Evolutionary conservation across 139 green algal species (phyloP), one percentile per base, ranked within the genome.

Genomic region (Mychonastes homosphaera): DNA sequence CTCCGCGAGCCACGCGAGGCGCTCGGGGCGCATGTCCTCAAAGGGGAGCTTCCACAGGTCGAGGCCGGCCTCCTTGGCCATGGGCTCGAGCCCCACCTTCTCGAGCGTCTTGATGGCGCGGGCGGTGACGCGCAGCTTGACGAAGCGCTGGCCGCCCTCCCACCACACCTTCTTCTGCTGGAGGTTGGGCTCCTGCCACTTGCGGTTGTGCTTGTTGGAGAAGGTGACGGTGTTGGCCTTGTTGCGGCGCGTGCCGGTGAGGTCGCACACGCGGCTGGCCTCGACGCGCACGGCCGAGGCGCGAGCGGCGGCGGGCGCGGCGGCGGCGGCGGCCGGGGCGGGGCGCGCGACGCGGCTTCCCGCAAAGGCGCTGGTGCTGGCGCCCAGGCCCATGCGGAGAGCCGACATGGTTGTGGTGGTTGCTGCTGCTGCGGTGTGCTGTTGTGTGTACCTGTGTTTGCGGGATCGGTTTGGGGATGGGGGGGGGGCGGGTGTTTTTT

Each of bases 161-260:
- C 87, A 95, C 69, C 72, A 95, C 3, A 95, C 47, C 57, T 77
- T 78, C 71, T 91, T 89, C 34, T 78, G 33, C 67, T 89, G 78
- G 58, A 99, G 78, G 82, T 99, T 99, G 36, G 77, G 76, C 54
- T 93, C 67, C 75, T 99, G 92, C 74, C 90, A 81, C 67, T 93
- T 93, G 74, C 93, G 90, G 77, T 84, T 96, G 53, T 92, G 80
- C 75, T 95, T 95, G 83, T 96, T 91, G 13, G 89, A 97, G 79
- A 98, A 98, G 45, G 83, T 92, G 6, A 99, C 87, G 4, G 70
- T 61, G 69, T 95, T 94, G 29, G 84, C 92, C 70, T 99, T 99
- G 84, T 99, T 99, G 56, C 81, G 76, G 69, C 86, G 91, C 73
- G 89, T 91, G 62, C 90, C 92, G 5, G 92, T 95, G 12, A 95